phyloP scores from a whole-genome alignment of 2,329 filamentous ascomycete species.

The Beauveria asiatica region DNA sequence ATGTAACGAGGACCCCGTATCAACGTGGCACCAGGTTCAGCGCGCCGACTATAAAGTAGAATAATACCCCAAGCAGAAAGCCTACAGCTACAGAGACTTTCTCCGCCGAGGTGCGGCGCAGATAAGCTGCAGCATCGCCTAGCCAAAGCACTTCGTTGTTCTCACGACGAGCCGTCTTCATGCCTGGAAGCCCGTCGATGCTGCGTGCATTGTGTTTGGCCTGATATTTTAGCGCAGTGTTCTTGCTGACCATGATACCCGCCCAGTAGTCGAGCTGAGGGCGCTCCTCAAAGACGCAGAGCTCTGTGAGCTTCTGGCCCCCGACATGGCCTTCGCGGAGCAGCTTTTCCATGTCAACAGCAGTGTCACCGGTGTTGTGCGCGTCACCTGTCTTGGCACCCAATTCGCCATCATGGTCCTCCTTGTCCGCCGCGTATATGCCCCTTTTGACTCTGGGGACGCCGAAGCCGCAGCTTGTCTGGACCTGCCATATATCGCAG shows the following conservation, averaged over 20 bases:
- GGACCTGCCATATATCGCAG: constrained; percentile 54
- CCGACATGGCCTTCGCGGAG: constrained; percentile 18
- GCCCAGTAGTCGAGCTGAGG: constrained; percentile 47
- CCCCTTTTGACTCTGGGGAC: constrained; percentile 45
- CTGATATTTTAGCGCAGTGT: constrained; percentile 47
- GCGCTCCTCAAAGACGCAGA: constrained; percentile 42
- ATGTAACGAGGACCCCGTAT: background rate
- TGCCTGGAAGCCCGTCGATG: constrained; percentile 51
- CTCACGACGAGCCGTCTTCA: constrained; percentile 43
- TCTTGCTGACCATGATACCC: constrained; percentile 37
- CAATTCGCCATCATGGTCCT: constrained; percentile 7
- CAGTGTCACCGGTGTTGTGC: background rate
- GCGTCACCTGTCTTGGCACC: constrained; percentile 12
- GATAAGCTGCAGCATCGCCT: constrained; percentile 27
- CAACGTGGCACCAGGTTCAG: background rate
- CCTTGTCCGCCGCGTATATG: constrained; percentile 24
- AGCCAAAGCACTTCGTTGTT: constrained; percentile 39
- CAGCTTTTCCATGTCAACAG: constrained; percentile 17
- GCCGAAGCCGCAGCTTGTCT: constrained; percentile 59
- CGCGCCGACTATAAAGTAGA: constrained; percentile 7
- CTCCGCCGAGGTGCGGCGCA: constrained; percentile 21
- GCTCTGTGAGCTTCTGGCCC: constrained; percentile 24
- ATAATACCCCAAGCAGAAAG: constrained; percentile 18
- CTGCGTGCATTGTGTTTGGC: constrained; percentile 44
- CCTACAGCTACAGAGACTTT: constrained; percentile 25